Evolutionary conservation across 148 eudicot species (phyloP).

Genomic region (Vaccinium macrocarpon): DNA sequence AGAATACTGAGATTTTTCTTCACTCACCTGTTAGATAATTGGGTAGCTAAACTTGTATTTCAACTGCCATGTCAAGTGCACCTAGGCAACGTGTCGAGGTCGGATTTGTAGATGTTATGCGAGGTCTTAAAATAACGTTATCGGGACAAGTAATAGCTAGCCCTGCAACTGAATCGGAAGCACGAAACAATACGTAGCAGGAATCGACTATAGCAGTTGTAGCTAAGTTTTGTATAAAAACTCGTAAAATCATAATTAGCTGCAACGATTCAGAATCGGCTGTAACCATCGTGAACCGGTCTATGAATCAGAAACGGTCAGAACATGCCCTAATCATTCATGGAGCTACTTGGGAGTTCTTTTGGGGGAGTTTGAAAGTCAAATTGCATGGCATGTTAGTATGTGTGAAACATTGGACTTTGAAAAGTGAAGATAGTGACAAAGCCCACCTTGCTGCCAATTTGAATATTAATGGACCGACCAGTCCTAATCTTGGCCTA

Average conservation of each 20-base stretch:
- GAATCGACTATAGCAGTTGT: background rate
- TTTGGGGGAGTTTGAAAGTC: background rate
- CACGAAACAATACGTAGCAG: background rate
- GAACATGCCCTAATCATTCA: background rate
- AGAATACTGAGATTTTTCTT: background rate
- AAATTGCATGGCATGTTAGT: background rate
- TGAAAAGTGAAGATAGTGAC: background rate
- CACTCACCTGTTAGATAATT: background rate
- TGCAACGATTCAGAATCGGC: background rate
- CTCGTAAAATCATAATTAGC: background rate
- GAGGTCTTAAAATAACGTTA: background rate
- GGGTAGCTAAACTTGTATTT: background rate
- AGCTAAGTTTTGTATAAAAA: background rate
- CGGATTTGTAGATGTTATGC: background rate
- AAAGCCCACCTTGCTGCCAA: background rate
- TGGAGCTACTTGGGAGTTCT: background rate
- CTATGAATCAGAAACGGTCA: background rate
- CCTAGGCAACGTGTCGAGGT: background rate
- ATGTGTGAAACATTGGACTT: background rate
- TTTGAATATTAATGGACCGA: background rate
- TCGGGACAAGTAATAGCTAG: background rate
- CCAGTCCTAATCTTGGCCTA: conserved; percentile 17
- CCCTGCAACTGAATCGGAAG: background rate
- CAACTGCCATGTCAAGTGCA: background rate
- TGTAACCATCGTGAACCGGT: background rate